Base-by-base conservation (phyloP, 768 basidiomycete species). In the Mycena metata region DNA sequence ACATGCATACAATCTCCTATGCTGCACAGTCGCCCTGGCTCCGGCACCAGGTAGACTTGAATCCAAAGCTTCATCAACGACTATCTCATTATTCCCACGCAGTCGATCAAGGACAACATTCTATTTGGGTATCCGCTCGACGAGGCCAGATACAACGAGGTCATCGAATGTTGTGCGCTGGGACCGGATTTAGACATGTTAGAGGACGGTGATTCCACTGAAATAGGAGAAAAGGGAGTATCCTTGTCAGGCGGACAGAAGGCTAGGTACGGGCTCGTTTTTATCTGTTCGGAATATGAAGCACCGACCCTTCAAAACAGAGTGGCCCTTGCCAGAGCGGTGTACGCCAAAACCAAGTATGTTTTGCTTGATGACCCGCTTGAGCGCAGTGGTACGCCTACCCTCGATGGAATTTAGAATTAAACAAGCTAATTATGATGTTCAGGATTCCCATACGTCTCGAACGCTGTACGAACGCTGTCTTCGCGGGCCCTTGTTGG, bases 151-250 rank as follows among this genome's bases (percentile, higher is more conserved):
- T 96, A 96, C 70, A 80, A 91, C 13, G 83, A 82, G 0, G 94
- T 96, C 26, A 76, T 96, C 17, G 90, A 95, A 56, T 91, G 89
- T 13, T 98, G 96, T 74, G 96, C 95, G 0, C 78, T 99, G 60
- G 80, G 76, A 30, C 88, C 92, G 0, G 97, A 99, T 81, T 78
- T 99, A 60, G 88, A 91, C 6, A 87, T 96, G 23, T 78, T 98
- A 2, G 94, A 96, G 63, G 91, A 96, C 72, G 97, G 97, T 0
- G 96, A 94, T 73, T 80, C 78, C 56, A 96, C 94, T 0, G 92
- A 95, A 78, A 93, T 96, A 69, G 95, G 95, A 19, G 90, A 89
- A 15, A 84, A 89, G 84, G 87, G 55, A 42, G 64, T 69, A 0
- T 62, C 55, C 0, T 24, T 72, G 17, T 69, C 67, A 12, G 89